Conservation (phyloP, 2,329 filamentous ascomycete genomes). For the Fusarium luffae region DNA sequence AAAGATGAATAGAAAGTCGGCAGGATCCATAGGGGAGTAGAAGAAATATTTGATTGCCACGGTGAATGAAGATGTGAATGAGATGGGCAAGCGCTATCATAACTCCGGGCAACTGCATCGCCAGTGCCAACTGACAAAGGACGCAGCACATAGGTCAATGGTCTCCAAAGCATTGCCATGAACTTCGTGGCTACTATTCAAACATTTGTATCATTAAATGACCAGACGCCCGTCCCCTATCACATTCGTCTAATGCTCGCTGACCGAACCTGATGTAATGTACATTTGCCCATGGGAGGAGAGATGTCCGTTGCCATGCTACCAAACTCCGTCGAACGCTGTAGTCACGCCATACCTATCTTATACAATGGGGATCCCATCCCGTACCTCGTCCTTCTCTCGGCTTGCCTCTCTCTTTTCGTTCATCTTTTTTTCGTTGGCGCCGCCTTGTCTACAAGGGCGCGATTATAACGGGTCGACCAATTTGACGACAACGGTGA, state of each 20-base stretch:
- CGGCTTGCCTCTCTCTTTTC: conserved; percentile 14
- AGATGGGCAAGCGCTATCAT: conserved; percentile 1
- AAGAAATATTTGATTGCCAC: background rate
- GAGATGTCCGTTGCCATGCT: conserved; percentile 62
- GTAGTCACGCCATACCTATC: conserved; percentile 45
- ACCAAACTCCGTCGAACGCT: conserved; percentile 47
- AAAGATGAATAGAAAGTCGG: background rate
- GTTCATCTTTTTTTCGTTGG: conserved; percentile 20
- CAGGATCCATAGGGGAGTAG: background rate
- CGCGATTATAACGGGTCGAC: conserved; percentile 39
- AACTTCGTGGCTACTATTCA: conserved; percentile 22
- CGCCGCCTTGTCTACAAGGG: conserved; percentile 14
- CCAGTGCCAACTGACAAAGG: conserved; percentile 14
- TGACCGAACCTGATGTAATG: conserved; percentile 58
- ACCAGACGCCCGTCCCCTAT: conserved; percentile 51
- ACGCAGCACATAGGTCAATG: background rate
- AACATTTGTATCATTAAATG: conserved; percentile 45
- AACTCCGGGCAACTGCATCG: background rate
- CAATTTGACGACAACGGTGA: conserved; percentile 27
- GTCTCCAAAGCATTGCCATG: background rate
- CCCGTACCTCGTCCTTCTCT: conserved; percentile 29
- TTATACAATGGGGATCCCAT: conserved; percentile 43
- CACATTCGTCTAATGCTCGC: conserved; percentile 59
- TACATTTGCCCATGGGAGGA: conserved; percentile 64
- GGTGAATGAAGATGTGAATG: conserved; percentile 8